Evolutionary conservation across 306 rosid species (phyloP).

Genomic region (Citrullus mucosospermus): DNA sequence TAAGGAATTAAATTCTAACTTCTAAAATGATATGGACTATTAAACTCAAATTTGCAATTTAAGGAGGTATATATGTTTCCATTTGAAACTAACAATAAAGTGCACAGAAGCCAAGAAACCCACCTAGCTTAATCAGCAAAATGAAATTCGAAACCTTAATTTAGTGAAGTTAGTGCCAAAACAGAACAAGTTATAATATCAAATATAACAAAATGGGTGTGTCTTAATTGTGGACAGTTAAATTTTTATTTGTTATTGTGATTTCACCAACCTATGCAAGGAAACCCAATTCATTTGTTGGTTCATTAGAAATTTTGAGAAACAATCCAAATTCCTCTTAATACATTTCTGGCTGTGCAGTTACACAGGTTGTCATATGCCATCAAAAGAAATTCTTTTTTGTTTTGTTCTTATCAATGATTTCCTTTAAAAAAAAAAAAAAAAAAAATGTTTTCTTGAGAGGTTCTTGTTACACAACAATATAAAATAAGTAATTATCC

Average conservation of each 20-base stretch:
- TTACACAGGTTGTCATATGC: constrained; percentile 7
- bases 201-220: neutral
- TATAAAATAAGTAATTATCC: neutral
- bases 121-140: neutral
- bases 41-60: no score
- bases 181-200: neutral
- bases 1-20: no score
- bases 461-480: neutral
- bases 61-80: no score
- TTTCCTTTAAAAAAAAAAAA: neutral
- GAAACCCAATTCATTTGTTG: neutral
- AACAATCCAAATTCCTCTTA: neutral
- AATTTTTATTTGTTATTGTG: neutral
- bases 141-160: neutral
- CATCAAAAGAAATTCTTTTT: neutral
- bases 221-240: constrained; percentile 3
- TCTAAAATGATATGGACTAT: no score
- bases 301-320: neutral
- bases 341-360: neutral
- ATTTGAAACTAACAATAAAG: neutral
- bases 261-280: neutral
- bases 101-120: neutral
- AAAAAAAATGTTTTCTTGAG: neutral
- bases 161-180: neutral
- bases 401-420: neutral